These are phyloP conservation scores for Leccinum griseonigrum DNA, from an alignment of 1,284 basidiomycete species.

Conservation along the genomic window DNA sequence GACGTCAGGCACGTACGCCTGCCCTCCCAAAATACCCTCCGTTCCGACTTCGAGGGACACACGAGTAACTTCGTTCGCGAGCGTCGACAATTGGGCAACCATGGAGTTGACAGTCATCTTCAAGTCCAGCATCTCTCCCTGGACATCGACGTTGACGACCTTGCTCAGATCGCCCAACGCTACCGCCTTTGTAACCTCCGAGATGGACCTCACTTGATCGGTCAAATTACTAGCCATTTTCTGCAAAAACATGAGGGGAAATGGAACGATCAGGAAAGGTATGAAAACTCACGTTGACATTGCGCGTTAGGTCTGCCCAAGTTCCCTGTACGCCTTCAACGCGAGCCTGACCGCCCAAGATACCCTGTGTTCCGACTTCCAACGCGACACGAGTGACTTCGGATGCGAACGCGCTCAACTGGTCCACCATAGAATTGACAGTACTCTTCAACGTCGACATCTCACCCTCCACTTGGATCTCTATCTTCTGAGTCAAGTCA, in stretches of 20 bases:
- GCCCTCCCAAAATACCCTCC: conserved; percentile 94
- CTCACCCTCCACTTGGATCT: conserved; percentile 91
- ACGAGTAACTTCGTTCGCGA: conserved; percentile 84
- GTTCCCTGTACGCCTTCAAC: conserved; percentile 94
- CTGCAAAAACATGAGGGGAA: conserved; percentile 30
- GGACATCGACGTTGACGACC: conserved; percentile 92
- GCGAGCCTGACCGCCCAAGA: conserved; percentile 88
- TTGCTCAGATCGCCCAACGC: conserved; percentile 89
- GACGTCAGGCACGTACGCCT: conserved; percentile 84
- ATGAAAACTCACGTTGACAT: conserved; percentile 68
- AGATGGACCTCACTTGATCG: conserved; percentile 96
- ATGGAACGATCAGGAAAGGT: conserved; percentile 14
- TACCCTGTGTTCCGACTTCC: conserved; percentile 90
- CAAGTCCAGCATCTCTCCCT: conserved; percentile 95
- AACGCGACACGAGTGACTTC: conserved; percentile 95
- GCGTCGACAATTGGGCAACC: conserved; percentile 82
- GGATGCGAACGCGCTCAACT: conserved; percentile 87
- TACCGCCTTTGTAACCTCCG: conserved; percentile 95
- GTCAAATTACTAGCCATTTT: conserved; percentile 94
- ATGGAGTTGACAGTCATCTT: conserved; percentile 92
- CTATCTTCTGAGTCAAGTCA: conserved; percentile 87
- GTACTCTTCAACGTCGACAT: conserved; percentile 83
- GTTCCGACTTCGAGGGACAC: conserved; percentile 93
- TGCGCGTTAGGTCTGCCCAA: conserved; percentile 89
- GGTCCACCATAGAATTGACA: conserved; percentile 88